Base-by-base conservation (phyloP, 2,329 filamentous ascomycete genomes). In the Xylariaceae sp. region DNA sequence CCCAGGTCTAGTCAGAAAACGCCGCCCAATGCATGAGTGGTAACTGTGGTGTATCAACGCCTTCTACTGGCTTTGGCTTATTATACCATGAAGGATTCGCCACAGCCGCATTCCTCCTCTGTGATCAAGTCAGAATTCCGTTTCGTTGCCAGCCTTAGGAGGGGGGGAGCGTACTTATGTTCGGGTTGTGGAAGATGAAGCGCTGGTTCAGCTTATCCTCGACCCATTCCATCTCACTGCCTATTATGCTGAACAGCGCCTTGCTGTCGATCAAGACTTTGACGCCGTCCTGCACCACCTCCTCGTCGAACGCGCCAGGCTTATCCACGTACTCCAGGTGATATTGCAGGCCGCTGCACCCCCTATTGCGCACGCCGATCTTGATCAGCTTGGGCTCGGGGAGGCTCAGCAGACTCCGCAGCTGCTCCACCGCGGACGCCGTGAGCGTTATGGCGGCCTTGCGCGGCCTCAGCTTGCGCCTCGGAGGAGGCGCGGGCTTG, bases 191-290 rank as follows among this genome's bases (percentile, higher is more conserved):
- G 64, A 98, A 98, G 32, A 94, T 80, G 60, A 98, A 98, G 45
- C 85, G 73, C 60, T 89, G 76, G 58, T 83, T 94, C 44, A 98
- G 65, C 66, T 94, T 94, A 51, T 96, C 92, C 63, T 96, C 89
- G 9, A 90, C 72, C 89, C 90, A 98, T 56, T 98, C 92, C 92
- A 98, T 98, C 64, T 96, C 90, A 55, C 84, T 94, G 5, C 92
- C 92, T 50, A 98, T 95, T 34, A 98, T 96, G 60, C 90, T 96
- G 58, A 98, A 89, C 31, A 98, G 66, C 26, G 92, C 92, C 67
- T 95, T 96, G 70, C 86, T 94, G 60, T 98, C 92, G 37, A 98
- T 92, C 57, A 96, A 60, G 21, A 98, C 90, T 62, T 85, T 90
- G 37, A 98, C 90, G 0, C 90, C 92, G 52, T 96, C 92, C 58